phyloP scores from a whole-genome alignment of 1,284 basidiomycete genomes.

The Cystobasidium slooffiae region DNA sequence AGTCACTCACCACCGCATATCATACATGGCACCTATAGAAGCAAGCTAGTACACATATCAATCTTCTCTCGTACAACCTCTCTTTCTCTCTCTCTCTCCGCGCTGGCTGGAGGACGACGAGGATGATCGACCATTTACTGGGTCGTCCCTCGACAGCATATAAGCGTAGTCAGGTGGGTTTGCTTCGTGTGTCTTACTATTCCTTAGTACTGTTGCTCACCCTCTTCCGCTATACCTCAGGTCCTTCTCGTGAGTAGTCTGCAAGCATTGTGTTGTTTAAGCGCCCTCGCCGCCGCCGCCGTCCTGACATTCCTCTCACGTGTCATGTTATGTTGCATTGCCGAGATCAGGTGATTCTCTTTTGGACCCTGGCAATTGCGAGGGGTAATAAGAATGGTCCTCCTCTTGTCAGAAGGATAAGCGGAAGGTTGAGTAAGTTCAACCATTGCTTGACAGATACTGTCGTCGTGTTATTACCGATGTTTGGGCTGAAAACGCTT shows the following conservation, averaged over 20 bases:
- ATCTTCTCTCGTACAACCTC: not conserved
- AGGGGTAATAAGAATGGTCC: constrained; percentile 72
- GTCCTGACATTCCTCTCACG: constrained; percentile 21
- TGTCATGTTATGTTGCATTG: not conserved
- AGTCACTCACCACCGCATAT: no score
- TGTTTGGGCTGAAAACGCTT: not conserved
- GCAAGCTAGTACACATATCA: not conserved
- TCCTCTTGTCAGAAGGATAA: constrained; percentile 65
- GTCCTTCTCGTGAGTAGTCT: constrained; percentile 27
- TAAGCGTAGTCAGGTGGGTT: constrained; percentile 70
- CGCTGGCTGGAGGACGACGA: not conserved
- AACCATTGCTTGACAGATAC: not conserved
- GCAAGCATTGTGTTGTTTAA: not conserved
- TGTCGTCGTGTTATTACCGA: not conserved
- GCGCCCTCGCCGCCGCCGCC: not conserved
- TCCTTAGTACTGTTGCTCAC: not conserved
- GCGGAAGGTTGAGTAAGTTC: constrained; percentile 66
- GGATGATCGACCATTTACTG: constrained; percentile 81
- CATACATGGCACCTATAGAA: no score
- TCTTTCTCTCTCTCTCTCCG: constrained; percentile 2
- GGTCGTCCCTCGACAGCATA: constrained; percentile 75
- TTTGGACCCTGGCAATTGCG: constrained; percentile 82
- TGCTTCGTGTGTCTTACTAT: not conserved
- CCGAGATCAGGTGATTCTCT: constrained; percentile 71
- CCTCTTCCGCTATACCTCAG: constrained; percentile 1